Conservation (phyloP, 768 basidiomycete genomes). For the Tubosaeta brunneosetosa region DNA sequence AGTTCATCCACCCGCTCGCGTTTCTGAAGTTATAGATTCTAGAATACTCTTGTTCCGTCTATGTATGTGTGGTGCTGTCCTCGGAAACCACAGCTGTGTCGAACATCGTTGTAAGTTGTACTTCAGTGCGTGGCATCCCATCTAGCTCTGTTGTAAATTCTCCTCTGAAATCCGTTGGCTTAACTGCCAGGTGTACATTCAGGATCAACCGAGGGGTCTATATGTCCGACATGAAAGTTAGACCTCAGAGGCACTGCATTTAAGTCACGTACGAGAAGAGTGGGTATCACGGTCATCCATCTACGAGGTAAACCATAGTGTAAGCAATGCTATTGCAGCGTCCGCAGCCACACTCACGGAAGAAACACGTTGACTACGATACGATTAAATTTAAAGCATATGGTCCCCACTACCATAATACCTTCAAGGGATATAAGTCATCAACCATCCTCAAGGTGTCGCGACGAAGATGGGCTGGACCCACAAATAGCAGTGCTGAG, state of each 20-base stretch:
- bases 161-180: constrained; percentile 4
- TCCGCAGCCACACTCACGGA: constrained; percentile 8
- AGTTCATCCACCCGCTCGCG: no score
- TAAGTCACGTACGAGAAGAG: constrained; percentile 11
- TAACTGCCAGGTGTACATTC: constrained; percentile 14
- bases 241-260: neutral
- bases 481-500: constrained; percentile 6
- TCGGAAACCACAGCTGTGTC: neutral
- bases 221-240: neutral
- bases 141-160: constrained; percentile 12
- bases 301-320: neutral
- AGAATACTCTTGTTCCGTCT: no score
- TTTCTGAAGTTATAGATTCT: no score
- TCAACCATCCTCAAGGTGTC: neutral
- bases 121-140: neutral
- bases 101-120: neutral
- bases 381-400: constrained; percentile 3
- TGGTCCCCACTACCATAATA: neutral
- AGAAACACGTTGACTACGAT: constrained; percentile 12
- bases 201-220: constrained; percentile 21
- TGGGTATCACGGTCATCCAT: constrained; percentile 9
- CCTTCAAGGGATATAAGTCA: neutral
- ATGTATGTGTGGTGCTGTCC: neutral
- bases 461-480: neutral
- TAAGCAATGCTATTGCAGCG: neutral